Percentiles rank a stretch among this genome's conserved stretches.
Conservation (phyloP, 345 rosid genomes). For the Tarenaya hassleriana region DNA sequence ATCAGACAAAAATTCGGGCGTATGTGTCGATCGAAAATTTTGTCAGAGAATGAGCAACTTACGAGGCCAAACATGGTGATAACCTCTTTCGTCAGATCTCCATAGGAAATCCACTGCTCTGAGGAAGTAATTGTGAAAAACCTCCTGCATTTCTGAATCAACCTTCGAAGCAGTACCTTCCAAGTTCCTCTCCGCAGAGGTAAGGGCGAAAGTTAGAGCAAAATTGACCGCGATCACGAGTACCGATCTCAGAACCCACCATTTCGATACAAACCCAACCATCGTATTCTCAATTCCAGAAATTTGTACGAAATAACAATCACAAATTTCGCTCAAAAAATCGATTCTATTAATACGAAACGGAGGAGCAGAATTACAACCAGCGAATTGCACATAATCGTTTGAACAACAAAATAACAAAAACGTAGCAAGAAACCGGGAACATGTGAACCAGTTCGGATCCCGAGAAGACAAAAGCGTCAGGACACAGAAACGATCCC, state of each 20-base stretch:
- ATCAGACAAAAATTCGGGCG: too few species aligned
- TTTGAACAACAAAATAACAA: not conserved
- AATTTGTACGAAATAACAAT: not conserved
- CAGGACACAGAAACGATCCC: too few species aligned
- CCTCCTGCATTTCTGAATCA: slow-evolving; percentile 19
- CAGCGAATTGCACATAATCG: not conserved
- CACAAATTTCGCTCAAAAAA: too few species aligned
- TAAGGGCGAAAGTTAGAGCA: slow-evolving; percentile 39
- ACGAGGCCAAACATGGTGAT: slow-evolving; percentile 81
- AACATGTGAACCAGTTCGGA: too few species aligned
- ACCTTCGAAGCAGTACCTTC: slow-evolving; percentile 20
- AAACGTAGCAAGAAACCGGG: not conserved
- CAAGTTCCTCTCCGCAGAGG: slow-evolving; percentile 50
- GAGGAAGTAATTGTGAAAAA: slow-evolving; percentile 25
- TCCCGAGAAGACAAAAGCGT: too few species aligned
- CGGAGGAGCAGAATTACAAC: not conserved
- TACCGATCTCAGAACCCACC: slow-evolving; percentile 36
- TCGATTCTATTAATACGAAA: not conserved
- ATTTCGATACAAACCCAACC: slow-evolving; percentile 38
- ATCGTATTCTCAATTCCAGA: slow-evolving; percentile 18
- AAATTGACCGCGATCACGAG: slow-evolving; percentile 27
- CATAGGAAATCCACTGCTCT: slow-evolving; percentile 34
- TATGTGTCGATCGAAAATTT: too few species aligned
- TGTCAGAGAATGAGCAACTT: slow-evolving; percentile 21
- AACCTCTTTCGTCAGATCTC: slow-evolving; percentile 42